phyloP scores from a whole-genome alignment of 768 basidiomycete genomes.

The Lactifluus volemus region DNA sequence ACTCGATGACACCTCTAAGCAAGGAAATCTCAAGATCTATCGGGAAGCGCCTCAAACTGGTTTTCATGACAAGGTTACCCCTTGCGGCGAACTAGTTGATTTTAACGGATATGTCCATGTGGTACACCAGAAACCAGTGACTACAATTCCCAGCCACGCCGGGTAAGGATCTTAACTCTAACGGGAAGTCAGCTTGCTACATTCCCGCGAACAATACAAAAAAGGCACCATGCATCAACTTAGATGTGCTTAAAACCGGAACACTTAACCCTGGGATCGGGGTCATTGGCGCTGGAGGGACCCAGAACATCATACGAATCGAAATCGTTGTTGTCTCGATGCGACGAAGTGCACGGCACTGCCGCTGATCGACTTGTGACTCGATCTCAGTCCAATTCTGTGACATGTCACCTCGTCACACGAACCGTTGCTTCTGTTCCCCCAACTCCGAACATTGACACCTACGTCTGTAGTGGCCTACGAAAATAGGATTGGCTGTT shows the following conservation, averaged over 20 bases:
- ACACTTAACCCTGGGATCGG: neutral
- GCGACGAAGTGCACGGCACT: neutral
- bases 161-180: neutral
- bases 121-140: neutral
- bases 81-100: neutral
- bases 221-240: neutral
- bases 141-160: neutral
- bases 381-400: neutral
- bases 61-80: constrained; percentile 1
- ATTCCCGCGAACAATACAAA: neutral
- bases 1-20: neutral
- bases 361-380: constrained; percentile 12
- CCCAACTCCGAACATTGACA: neutral
- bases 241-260: neutral
- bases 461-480: neutral
- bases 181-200: neutral
- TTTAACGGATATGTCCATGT: neutral
- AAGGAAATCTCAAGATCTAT: neutral
- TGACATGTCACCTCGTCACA: neutral
- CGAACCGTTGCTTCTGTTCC: neutral
- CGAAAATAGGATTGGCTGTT: neutral
- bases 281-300: neutral
- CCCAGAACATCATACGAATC: neutral
- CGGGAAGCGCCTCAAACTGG: neutral
- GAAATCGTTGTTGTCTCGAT: constrained; percentile 2